A percentile compares a stretch with the other conserved stretches of the same genome.
phyloP scores from a whole-genome alignment of 2,329 filamentous ascomycete species.

The Arthrocladium fulminans region DNA sequence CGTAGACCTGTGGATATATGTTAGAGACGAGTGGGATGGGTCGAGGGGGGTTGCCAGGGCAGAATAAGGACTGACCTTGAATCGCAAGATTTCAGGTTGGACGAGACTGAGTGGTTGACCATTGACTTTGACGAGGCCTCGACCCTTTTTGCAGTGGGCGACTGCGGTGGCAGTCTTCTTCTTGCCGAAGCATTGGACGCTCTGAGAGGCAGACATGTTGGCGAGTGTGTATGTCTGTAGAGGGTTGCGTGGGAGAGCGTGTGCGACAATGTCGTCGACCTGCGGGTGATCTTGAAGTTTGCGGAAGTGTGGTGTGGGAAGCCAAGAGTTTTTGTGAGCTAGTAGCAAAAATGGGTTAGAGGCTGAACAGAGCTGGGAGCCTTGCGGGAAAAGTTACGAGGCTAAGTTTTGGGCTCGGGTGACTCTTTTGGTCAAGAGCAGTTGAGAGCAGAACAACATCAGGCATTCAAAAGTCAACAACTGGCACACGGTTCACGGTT shows the following conservation, averaged over 20 bases:
- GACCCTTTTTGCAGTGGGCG: conserved; percentile 83
- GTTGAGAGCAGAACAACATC: too few relatives aligned
- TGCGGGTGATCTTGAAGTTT: neutral
- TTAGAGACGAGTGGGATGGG: too few relatives aligned
- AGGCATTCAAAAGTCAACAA: too few relatives aligned
- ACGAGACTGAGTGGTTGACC: conserved; percentile 89
- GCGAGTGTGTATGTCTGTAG: conserved; percentile 11
- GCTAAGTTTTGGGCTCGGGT: too few relatives aligned
- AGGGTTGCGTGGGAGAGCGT: neutral
- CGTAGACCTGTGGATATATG: conserved; percentile 64
- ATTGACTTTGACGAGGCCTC: conserved; percentile 97
- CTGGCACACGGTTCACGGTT: too few relatives aligned
- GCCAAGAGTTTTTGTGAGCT: too few relatives aligned
- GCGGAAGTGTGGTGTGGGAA: too few relatives aligned
- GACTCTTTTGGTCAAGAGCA: too few relatives aligned
- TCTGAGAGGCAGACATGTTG: conserved; percentile 70
- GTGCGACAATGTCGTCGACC: conserved; percentile 4
- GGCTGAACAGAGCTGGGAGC: too few relatives aligned
- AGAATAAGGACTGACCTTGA: conserved; percentile 60
- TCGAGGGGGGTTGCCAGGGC: conserved; percentile 7
- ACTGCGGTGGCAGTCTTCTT: conserved; percentile 82
- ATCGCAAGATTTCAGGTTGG: conserved; percentile 92
- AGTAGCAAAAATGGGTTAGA: too few relatives aligned
- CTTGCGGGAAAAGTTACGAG: too few relatives aligned
- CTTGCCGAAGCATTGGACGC: conserved; percentile 99